Evolutionary conservation across 306 rosid genomes (phyloP).

Genomic region (Spatholobus suberectus): DNA sequence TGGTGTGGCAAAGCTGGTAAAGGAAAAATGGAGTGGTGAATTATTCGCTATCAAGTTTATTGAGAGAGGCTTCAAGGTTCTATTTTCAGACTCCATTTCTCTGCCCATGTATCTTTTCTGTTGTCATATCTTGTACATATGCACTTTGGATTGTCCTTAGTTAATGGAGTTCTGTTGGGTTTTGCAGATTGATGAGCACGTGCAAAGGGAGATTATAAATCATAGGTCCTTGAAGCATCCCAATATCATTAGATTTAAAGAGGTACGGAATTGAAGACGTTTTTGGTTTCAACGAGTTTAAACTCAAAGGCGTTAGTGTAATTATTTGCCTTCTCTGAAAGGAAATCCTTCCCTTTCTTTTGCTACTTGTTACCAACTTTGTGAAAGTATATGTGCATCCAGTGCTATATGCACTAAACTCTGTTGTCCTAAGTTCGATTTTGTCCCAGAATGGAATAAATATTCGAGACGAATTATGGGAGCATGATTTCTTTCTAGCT

Average conservation of each 20-base stretch:
- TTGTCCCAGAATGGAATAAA: background rate
- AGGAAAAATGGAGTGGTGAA: slow-evolving; percentile 77
- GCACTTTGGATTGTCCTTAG: background rate
- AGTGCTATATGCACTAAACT: background rate
- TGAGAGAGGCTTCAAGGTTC: slow-evolving; percentile 91
- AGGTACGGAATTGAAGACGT: slow-evolving; percentile 58
- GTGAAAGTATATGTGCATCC: background rate
- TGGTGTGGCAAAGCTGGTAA: slow-evolving; percentile 90
- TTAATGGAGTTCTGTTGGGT: background rate
- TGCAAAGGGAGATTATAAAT: slow-evolving; percentile 95
- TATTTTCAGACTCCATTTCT: background rate
- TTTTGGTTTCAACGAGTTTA: background rate
- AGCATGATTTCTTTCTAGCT: background rate
- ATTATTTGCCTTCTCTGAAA: background rate
- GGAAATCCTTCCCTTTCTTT: background rate
- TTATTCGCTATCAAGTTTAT: slow-evolving; percentile 90
- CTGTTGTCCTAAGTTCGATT: slow-evolving; percentile 5
- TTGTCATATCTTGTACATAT: background rate
- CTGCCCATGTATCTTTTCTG: background rate
- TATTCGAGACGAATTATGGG: background rate
- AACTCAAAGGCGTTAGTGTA: background rate
- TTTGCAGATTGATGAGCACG: slow-evolving; percentile 92
- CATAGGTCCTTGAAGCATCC: slow-evolving; percentile 97
- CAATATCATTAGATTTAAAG: slow-evolving; percentile 90
- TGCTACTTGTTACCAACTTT: background rate